Percentiles rank a stretch among this genome's conserved stretches.
Conservation (phyloP, 2,329 filamentous ascomycete species). For the Colletotrichum lini region DNA sequence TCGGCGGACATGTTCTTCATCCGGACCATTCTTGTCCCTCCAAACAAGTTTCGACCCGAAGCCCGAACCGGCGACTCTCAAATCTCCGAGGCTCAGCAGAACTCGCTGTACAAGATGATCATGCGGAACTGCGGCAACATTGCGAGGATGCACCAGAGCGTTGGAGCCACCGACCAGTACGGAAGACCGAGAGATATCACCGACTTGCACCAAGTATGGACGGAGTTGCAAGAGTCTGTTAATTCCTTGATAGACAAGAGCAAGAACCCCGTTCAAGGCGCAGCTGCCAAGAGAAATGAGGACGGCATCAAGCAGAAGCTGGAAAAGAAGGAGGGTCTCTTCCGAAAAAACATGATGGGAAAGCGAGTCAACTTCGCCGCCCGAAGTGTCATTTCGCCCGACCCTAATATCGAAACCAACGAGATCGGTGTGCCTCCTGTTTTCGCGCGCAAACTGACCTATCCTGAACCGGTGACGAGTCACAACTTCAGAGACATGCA, state of each 20-base stretch:
- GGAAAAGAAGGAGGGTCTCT: constrained; percentile 98
- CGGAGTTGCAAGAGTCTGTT: constrained; percentile 87
- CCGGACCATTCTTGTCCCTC: constrained; percentile 87
- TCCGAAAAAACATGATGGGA: constrained; percentile 99
- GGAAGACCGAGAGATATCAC: constrained; percentile 71
- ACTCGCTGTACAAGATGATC: constrained; percentile 88
- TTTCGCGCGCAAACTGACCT: constrained; percentile 95
- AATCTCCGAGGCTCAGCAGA: constrained; percentile 90
- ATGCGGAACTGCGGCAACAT: constrained; percentile 82
- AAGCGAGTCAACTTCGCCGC: constrained; percentile 99
- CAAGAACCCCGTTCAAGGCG: constrained; percentile 85
- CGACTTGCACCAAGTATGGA: constrained; percentile 86
- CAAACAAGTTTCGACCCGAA: constrained; percentile 92
- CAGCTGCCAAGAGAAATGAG: constrained; percentile 83
- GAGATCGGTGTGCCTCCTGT: constrained; percentile 99
- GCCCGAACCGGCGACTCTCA: constrained; percentile 84
- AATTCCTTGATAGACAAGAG: constrained; percentile 95
- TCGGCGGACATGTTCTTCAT: constrained; percentile 95
- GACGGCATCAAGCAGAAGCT: constrained; percentile 98
- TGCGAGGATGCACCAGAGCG: constrained; percentile 75
- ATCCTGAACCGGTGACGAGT: constrained; percentile 96
- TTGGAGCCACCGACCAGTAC: constrained; percentile 60
- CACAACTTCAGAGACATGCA: constrained; percentile 98
- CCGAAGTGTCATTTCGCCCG: constrained; percentile 96
- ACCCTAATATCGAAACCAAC: constrained; percentile 98